These are phyloP conservation scores for Ustilago lituana DNA, from an alignment of 1,284 basidiomycete species.

Conservation along the genomic window DNA sequence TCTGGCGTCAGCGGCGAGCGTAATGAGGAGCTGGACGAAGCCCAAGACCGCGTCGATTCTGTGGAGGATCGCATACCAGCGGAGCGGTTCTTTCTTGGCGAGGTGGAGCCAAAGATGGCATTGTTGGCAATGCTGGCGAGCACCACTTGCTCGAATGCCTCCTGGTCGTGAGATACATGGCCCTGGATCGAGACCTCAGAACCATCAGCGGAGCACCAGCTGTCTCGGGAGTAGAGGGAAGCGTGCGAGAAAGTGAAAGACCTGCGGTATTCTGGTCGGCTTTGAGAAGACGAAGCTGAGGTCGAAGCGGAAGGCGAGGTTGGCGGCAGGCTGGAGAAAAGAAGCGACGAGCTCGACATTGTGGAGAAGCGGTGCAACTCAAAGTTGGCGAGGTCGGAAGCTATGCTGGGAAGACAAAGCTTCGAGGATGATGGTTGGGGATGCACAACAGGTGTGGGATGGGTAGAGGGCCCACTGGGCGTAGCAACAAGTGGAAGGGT, in stretches of 20 bases:
- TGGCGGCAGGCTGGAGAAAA: constrained; percentile 13
- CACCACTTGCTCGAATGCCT: constrained; percentile 22
- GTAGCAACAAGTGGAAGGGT: background rate
- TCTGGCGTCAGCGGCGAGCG: constrained; percentile 24
- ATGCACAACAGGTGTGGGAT: constrained; percentile 1
- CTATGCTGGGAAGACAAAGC: constrained; percentile 1
- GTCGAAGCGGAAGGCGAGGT: constrained; percentile 5
- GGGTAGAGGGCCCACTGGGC: background rate
- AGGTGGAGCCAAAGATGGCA: constrained; percentile 41
- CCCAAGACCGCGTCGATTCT: constrained; percentile 22
- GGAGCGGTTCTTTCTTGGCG: constrained; percentile 26
- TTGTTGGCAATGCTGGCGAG: constrained; percentile 20
- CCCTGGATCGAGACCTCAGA: constrained; percentile 22
- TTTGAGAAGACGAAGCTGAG: constrained; percentile 8
- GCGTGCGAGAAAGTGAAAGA: constrained; percentile 23
- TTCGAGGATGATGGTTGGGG: background rate
- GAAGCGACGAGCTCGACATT: constrained; percentile 34
- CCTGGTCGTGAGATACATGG: constrained; percentile 26
- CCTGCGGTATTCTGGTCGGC: constrained; percentile 18
- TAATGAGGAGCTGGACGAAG: constrained; percentile 21
- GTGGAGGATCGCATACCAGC: constrained; percentile 18
- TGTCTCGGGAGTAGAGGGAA: constrained; percentile 30
- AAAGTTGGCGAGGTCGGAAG: background rate
- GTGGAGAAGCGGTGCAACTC: constrained; percentile 4
- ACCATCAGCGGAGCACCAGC: constrained; percentile 29